These are phyloP conservation scores for Colletotrichum cereale DNA, from an alignment of 2,329 filamentous ascomycete species.

Conservation along the genomic window DNA sequence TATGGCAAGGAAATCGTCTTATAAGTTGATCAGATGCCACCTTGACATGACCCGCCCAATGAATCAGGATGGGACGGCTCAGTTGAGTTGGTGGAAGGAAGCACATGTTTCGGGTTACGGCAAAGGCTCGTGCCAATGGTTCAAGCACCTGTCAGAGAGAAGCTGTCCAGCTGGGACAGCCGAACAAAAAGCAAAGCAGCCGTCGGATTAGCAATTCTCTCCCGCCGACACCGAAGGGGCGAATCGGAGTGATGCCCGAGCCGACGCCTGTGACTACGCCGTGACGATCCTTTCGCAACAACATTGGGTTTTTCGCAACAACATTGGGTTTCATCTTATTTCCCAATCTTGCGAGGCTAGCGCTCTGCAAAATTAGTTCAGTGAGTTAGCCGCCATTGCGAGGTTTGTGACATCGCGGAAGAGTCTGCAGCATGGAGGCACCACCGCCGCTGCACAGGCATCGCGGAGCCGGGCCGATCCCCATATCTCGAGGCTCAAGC, in stretches of 20 bases:
- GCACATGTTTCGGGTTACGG: background rate
- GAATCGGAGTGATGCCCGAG: background rate
- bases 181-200: background rate
- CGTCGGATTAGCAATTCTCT: background rate
- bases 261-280: background rate
- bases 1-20: background rate
- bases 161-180: background rate
- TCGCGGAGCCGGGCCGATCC: conserved; percentile 8
- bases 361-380: background rate
- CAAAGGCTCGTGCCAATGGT: background rate
- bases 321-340: background rate
- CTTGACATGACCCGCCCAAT: background rate
- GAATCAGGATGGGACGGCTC: background rate
- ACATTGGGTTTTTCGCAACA: background rate
- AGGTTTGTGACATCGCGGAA: conserved; percentile 3
- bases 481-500: background rate
- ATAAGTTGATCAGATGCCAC: background rate
- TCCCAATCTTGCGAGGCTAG: background rate
- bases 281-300: background rate
- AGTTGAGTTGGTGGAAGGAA: background rate
- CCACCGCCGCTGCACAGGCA: background rate
- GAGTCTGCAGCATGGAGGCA: background rate
- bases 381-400: background rate
- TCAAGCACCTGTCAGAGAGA: background rate
- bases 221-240: background rate